Evolutionary conservation across 2,329 filamentous ascomycete genomes (phyloP).

Genomic region (Pseudogymnoascus sp.): DNA sequence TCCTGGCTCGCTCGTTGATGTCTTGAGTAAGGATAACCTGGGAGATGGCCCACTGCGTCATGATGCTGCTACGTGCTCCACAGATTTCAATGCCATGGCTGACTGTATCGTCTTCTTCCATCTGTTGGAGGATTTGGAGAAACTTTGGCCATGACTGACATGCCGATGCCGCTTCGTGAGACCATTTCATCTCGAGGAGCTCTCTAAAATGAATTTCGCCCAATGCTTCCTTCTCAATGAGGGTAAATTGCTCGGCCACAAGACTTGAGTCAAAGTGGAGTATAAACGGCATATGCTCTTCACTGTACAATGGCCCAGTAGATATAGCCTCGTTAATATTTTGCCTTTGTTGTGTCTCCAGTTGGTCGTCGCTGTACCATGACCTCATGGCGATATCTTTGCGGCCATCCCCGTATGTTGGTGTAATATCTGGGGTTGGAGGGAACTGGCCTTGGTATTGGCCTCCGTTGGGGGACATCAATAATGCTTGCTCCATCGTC

Average conservation of each 20-base stretch:
- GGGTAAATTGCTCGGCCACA: slow-evolving; percentile 73
- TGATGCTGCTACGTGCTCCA: slow-evolving; percentile 78
- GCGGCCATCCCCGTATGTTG: slow-evolving; percentile 15
- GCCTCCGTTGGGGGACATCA: slow-evolving; percentile 33
- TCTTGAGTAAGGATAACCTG: slow-evolving; percentile 69
- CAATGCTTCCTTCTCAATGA: slow-evolving; percentile 78
- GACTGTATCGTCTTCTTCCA: slow-evolving; percentile 21
- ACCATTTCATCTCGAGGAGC: slow-evolving; percentile 72
- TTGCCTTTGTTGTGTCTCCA: slow-evolving; percentile 2
- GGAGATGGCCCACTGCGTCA: slow-evolving; percentile 80
- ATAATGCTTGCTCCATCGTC: slow-evolving; percentile 41
- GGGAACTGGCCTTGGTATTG: slow-evolving; percentile 17
- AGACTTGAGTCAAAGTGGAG: slow-evolving; percentile 72
- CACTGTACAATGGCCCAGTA: neutral
- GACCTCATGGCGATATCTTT: neutral
- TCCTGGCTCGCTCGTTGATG: slow-evolving; percentile 64
- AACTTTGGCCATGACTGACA: slow-evolving; percentile 77
- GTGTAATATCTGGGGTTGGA: slow-evolving; percentile 28
- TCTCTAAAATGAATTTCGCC: slow-evolving; percentile 87
- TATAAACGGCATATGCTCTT: slow-evolving; percentile 65
- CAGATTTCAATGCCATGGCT: slow-evolving; percentile 65
- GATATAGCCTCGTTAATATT: slow-evolving; percentile 2
- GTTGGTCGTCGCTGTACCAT: slow-evolving; percentile 1
- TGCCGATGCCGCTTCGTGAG: slow-evolving; percentile 57
- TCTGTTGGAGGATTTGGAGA: slow-evolving; percentile 61